phyloP scores from a whole-genome alignment of 2,329 filamentous ascomycete genomes.

The Huntiella abstrusa region DNA sequence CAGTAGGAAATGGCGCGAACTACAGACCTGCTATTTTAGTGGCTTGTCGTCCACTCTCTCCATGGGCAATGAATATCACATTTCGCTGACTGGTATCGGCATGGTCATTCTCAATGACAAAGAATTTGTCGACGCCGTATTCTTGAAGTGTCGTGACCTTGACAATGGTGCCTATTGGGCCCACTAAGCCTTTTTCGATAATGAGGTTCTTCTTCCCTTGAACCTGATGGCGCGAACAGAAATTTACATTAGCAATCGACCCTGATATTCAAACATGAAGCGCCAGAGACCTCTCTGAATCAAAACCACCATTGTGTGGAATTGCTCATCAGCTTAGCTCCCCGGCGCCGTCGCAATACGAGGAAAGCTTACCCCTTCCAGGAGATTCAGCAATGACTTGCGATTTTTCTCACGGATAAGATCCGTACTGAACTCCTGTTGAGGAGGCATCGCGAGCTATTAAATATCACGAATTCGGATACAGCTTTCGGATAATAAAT shows the following conservation, averaged over 20 bases:
- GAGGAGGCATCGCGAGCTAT: slow-evolving; percentile 43
- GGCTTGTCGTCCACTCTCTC: slow-evolving; percentile 71
- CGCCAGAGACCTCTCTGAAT: too few relatives aligned
- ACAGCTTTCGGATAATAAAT: too few relatives aligned
- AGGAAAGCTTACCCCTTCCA: slow-evolving; percentile 63
- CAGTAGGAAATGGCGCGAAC: not conserved
- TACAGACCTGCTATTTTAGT: slow-evolving; percentile 72
- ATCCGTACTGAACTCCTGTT: slow-evolving; percentile 51
- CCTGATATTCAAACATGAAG: not conserved
- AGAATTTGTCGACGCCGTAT: slow-evolving; percentile 94
- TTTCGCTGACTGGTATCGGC: slow-evolving; percentile 88
- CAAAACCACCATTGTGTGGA: too few relatives aligned
- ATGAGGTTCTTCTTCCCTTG: slow-evolving; percentile 98
- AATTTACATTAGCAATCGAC: not conserved
- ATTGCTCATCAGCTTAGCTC: not conserved
- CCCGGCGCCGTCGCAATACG: too few relatives aligned
- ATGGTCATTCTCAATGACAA: slow-evolving; percentile 90
- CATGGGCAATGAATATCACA: slow-evolving; percentile 80
- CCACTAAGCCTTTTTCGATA: slow-evolving; percentile 76
- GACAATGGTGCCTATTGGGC: slow-evolving; percentile 75
- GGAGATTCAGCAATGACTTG: slow-evolving; percentile 72
- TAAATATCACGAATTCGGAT: not conserved
- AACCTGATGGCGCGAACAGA: slow-evolving; percentile 38
- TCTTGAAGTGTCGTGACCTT: slow-evolving; percentile 92
- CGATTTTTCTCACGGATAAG: slow-evolving; percentile 66